These are phyloP conservation scores for Ceratocystis papillata DNA, from an alignment of 2,329 filamentous ascomycete species.

Conservation along the genomic window DNA sequence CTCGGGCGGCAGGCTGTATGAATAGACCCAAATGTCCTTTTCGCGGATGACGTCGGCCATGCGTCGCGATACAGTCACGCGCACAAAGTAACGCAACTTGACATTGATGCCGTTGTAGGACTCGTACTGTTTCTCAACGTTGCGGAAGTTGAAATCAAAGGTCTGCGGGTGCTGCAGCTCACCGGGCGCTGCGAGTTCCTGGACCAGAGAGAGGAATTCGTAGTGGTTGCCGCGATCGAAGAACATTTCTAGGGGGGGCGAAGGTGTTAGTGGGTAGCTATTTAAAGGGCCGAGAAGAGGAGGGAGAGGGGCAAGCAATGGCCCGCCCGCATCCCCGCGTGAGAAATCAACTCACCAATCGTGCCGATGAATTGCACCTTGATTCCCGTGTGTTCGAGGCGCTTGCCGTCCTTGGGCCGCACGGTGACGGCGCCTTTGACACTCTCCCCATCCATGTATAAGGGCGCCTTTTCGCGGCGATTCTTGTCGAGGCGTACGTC, in stretches of 20 bases:
- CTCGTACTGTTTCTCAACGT: constrained; percentile 99
- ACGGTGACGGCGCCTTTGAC: constrained; percentile 95
- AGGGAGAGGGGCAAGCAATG: neutral
- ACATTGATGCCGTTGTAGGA: constrained; percentile 99
- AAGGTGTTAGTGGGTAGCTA: neutral
- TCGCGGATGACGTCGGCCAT: constrained; percentile 98
- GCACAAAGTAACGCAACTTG: constrained; percentile 94
- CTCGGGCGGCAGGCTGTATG: constrained; percentile 93
- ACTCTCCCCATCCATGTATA: constrained; percentile 97
- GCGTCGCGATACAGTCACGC: constrained; percentile 87
- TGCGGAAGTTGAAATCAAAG: constrained; percentile 99
- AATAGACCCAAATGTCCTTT: constrained; percentile 99
- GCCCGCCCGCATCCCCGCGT: neutral
- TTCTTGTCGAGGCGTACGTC: constrained; percentile 99
- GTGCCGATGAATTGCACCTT: constrained; percentile 99
- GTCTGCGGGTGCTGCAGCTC: constrained; percentile 98
- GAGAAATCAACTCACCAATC: constrained; percentile 54
- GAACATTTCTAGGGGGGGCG: constrained; percentile 71
- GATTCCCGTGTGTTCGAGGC: constrained; percentile 95
- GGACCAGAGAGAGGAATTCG: constrained; percentile 93
- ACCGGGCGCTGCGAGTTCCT: constrained; percentile 91
- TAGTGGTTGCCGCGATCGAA: constrained; percentile 99
- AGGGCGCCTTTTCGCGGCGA: constrained; percentile 85
- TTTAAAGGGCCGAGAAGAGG: constrained; percentile 15
- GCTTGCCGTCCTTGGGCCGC: constrained; percentile 93